Evolutionary conservation across 2,329 filamentous ascomycete genomes (phyloP), one percentile per base, ranked within the genome.

Genomic region (Leptoxyphium fumago): DNA sequence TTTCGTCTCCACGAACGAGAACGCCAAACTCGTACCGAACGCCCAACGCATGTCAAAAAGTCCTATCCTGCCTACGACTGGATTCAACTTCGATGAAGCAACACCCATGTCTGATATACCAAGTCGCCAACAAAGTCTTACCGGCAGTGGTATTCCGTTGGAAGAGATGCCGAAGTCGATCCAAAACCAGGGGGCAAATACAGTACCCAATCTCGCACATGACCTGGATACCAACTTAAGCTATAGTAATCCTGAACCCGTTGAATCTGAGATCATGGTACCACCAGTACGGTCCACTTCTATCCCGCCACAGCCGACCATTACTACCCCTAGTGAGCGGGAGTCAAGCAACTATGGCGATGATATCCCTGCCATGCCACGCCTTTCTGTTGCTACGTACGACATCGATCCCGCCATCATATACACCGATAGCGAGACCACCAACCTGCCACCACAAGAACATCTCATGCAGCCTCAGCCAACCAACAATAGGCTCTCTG

Each of bases 1-100:
- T 30, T 61, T 59, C 26, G 66, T 61, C 41, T 68, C 64, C 13
- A 53, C 53, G 13, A 58, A 63, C 29, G 55, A 61, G 34, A 67
- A 68, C 44, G 67, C 72, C 38, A 67, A 68, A 45, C 64, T 80
- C 17, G 55, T 79, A 39, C 62, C 65, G 41, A 76, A 78, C 55
- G 75, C 75, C 11, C 70, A 74, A 52, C 61, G 68, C 21, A 77
- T 78, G 69, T 75, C 75, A 9, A 36, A 36, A 15, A 36, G 32
- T 15, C 62, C 65, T 1, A 52, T 61, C 43, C 51, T 50, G 28
- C 48, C 56, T 28, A 41, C 44, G 7, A 43, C 48, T 9, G 11
- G 11, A 15, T 13, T 13, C 5, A 15, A 13, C 32, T 13, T 13
- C 40, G 40, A 45, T 26, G 44, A 38, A 13, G 18, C 44, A n/a